Percentiles rank a stretch among this genome's conserved stretches.
These are phyloP conservation scores for Pyrenochaeta sp. DNA, from an alignment of 2,329 filamentous ascomycete species.

Conservation along the genomic window DNA sequence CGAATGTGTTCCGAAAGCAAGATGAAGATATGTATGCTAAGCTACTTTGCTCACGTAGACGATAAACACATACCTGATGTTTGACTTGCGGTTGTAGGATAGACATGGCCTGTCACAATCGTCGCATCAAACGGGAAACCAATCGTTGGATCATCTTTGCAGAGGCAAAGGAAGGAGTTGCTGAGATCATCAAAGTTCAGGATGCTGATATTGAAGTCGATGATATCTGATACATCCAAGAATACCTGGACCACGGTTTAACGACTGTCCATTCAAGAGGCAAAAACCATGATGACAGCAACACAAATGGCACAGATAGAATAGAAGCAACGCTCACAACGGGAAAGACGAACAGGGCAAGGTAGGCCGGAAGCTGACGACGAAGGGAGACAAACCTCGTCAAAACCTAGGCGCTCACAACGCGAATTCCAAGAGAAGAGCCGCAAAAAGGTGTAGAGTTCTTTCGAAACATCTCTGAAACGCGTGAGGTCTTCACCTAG, in stretches of 20 bases:
- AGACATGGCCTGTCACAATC: conserved; percentile 70
- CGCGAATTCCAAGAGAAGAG: conserved; percentile 79
- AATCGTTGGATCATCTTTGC: conserved; percentile 74
- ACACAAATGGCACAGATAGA: neutral
- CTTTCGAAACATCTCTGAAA: conserved; percentile 88
- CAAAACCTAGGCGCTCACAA: conserved; percentile 85
- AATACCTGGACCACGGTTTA: conserved; percentile 60
- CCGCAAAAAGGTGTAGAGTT: conserved; percentile 76
- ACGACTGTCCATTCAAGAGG: conserved; percentile 4
- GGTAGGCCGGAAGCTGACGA: conserved; percentile 5
- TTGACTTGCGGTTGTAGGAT: conserved; percentile 49
- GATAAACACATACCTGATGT: conserved; percentile 29
- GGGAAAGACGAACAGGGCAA: conserved; percentile 1
- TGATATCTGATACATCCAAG: conserved; percentile 84
- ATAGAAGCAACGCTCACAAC: neutral
- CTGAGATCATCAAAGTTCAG: conserved; percentile 72
- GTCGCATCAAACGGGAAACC: conserved; percentile 84
- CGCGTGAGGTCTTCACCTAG: conserved; percentile 77
- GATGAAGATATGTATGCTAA: conserved; percentile 4
- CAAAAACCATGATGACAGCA: neutral
- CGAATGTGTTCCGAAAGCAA: neutral
- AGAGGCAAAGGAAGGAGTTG: conserved; percentile 82
- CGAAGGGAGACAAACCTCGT: conserved; percentile 70
- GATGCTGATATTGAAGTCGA: conserved; percentile 79
- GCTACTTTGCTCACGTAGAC: conserved; percentile 10